phyloP scores from a whole-genome alignment of 108 stramenopile genomes.

The Hondaea fermentalgiana region DNA sequence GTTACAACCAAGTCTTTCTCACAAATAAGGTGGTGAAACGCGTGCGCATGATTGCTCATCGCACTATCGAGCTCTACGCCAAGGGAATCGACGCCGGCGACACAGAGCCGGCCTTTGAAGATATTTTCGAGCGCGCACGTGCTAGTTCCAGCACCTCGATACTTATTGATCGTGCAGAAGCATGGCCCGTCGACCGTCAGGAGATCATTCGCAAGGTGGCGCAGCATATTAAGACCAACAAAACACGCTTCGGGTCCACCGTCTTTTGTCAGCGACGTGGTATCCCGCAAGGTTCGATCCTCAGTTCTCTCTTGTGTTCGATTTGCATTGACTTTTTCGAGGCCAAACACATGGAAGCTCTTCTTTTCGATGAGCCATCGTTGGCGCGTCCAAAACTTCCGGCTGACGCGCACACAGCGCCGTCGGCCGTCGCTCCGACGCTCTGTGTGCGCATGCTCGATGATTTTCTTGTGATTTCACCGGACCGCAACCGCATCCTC shows the following conservation, averaged over 20 bases:
- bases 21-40: background rate
- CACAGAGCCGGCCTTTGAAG: background rate
- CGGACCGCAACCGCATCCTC: background rate
- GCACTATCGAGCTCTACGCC: background rate
- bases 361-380: background rate
- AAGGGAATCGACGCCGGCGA: background rate
- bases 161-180: background rate
- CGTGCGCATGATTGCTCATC: background rate
- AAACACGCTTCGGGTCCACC: background rate
- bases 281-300: conserved; percentile 3
- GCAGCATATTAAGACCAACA: background rate
- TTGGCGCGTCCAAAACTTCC: background rate
- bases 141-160: background rate
- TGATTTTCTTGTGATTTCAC: background rate
- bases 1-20: background rate
- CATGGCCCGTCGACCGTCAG: background rate
- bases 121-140: background rate
- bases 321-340: background rate
- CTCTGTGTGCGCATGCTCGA: background rate
- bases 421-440: background rate
- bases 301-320: background rate
- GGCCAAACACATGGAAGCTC: background rate
- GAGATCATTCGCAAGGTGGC: background rate
- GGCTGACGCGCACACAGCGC: background rate
- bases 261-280: background rate